A percentile compares a stretch with the other conserved stretches of the same genome.
phyloP scores from a whole-genome alignment of 768 basidiomycete species.

The Russula compacta region DNA sequence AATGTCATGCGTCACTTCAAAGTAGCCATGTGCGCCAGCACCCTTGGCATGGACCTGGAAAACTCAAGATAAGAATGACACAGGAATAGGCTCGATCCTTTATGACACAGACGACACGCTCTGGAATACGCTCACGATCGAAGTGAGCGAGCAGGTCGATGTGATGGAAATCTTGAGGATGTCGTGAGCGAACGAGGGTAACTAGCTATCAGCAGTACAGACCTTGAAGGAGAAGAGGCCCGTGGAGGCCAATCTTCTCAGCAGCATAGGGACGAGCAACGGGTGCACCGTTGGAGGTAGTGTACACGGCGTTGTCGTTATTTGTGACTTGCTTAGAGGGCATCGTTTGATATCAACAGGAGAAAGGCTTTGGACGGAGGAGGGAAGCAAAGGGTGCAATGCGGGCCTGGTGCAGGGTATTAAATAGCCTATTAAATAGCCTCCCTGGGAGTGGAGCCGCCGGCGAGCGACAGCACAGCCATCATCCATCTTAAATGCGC shows the following conservation, averaged over 20 bases:
- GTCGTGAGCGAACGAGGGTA: conserved; percentile 19
- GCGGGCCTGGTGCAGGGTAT: background rate
- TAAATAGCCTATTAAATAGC: background rate
- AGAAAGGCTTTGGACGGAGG: background rate
- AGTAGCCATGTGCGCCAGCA: conserved; percentile 88
- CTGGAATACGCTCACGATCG: conserved; percentile 91
- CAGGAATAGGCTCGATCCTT: background rate
- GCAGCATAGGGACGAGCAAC: conserved; percentile 68
- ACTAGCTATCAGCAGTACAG: conserved; percentile 19
- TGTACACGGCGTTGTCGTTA: conserved; percentile 61
- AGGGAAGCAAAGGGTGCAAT: background rate
- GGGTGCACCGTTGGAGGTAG: conserved; percentile 78
- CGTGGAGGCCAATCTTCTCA: conserved; percentile 63
- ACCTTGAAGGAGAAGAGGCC: conserved; percentile 89
- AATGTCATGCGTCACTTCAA: conserved; percentile 81
- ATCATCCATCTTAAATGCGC: too few species aligned
- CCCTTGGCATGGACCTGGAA: conserved; percentile 83
- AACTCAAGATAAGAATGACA: background rate
- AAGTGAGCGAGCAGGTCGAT: conserved; percentile 89
- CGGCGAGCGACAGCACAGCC: too few species aligned
- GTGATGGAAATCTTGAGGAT: conserved; percentile 72
- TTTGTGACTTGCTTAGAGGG: conserved; percentile 52
- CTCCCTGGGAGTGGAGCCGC: too few species aligned
- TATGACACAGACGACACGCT: conserved; percentile 62
- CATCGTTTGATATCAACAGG: conserved; percentile 32